phyloP scores from a whole-genome alignment of 345 rosid genomes.

The Jatropha curcas region DNA sequence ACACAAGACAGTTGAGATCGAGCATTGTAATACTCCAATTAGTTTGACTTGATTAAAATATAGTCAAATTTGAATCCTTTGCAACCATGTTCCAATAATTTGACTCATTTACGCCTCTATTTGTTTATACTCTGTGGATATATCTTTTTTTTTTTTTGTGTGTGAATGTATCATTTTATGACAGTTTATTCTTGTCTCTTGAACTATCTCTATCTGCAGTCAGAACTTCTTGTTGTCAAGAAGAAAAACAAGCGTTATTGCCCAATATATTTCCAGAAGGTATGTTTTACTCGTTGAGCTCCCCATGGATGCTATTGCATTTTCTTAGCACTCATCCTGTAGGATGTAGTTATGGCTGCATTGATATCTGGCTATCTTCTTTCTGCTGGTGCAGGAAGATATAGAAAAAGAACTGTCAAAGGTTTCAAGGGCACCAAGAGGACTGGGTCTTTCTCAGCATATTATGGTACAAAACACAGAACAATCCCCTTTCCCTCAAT shows the following conservation, averaged over 20 bases:
- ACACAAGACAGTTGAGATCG: no score
- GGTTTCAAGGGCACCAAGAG: slow-evolving; percentile 69
- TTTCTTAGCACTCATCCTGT: background rate
- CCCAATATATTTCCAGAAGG: slow-evolving; percentile 96
- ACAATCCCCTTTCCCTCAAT: background rate
- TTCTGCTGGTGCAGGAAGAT: slow-evolving; percentile 61
- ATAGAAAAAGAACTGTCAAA: slow-evolving; percentile 79
- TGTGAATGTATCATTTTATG: background rate
- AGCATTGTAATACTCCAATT: no score
- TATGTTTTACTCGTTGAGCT: slow-evolving; percentile 28
- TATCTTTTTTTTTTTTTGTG: background rate
- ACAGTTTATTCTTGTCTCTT: slow-evolving; percentile 7
- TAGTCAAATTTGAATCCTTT: no score
- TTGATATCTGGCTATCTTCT: slow-evolving; percentile 11
- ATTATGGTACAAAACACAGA: slow-evolving; percentile 59
- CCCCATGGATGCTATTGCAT: slow-evolving; percentile 7
- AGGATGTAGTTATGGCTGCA: background rate
- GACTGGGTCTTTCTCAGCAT: slow-evolving; percentile 59
- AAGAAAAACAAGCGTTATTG: slow-evolving; percentile 77
- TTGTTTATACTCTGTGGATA: no score
- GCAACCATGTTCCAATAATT: no score
- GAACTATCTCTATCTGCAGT: slow-evolving; percentile 53
- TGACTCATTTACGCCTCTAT: no score
- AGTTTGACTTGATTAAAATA: no score
- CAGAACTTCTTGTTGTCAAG: slow-evolving; percentile 85